Evolutionary conservation across 2,329 filamentous ascomycete species (phyloP).

Genomic region (Colletotrichum higginsianum): DNA sequence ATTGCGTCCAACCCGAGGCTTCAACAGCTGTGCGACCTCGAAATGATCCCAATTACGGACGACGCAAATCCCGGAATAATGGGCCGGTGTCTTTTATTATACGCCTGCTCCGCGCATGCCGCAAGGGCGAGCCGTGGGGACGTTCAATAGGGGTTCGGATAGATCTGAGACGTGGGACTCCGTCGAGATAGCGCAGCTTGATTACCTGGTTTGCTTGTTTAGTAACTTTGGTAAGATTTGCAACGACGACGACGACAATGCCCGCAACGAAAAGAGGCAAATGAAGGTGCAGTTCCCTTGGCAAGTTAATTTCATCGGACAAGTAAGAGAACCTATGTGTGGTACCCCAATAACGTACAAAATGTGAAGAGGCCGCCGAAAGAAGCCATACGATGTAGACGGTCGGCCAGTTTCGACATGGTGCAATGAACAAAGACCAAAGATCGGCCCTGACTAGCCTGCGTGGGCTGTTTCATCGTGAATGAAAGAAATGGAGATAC

Average conservation of each 20-base stretch:
- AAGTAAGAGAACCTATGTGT: neutral
- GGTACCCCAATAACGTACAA: neutral
- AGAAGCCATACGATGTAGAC: neutral
- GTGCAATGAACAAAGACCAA: constrained; percentile 28
- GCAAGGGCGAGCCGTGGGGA: neutral
- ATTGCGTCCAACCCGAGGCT: constrained; percentile 2
- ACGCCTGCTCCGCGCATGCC: constrained; percentile 4
- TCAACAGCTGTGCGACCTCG: constrained; percentile 9
- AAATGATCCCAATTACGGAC: constrained; percentile 31
- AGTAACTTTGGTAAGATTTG: neutral
- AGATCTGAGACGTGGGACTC: constrained; percentile 31
- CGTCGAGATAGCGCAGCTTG: constrained; percentile 14
- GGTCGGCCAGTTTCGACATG: constrained; percentile 22
- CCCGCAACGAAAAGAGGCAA: no score
- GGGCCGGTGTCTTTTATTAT: constrained; percentile 17
- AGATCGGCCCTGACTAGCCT: constrained; percentile 26
- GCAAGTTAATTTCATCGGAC: neutral
- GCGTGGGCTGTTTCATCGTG: constrained; percentile 39
- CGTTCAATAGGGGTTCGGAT: constrained; percentile 35
- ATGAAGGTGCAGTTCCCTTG: neutral
- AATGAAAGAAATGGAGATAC: constrained; percentile 37
- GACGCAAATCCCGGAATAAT: constrained; percentile 25
- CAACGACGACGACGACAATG: neutral
- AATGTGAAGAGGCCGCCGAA: constrained; percentile 30
- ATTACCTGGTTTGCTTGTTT: neutral